A percentile compares a stretch with the other conserved stretches of the same genome.
Conservation (phyloP, 2,329 filamentous ascomycete species). For the Aspergillus flavus region DNA sequence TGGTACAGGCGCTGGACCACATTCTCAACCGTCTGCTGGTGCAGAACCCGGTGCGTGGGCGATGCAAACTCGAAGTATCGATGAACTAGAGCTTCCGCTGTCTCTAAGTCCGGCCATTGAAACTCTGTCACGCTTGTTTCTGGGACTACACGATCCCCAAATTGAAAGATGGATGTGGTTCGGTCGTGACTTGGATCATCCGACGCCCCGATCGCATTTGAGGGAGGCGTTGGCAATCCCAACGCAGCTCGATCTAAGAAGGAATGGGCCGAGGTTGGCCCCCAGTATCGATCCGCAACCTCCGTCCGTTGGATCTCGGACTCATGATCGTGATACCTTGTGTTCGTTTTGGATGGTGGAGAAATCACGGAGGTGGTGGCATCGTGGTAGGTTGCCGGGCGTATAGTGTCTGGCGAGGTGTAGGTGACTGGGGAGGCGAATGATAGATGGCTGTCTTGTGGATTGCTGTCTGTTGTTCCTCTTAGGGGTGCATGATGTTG, state of each 20-base stretch:
- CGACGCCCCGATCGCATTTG: slow-evolving; percentile 9
- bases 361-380: background rate
- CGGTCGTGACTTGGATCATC: background rate
- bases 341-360: background rate
- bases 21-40: slow-evolving; percentile 24
- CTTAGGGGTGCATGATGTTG: background rate
- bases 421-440: background rate
- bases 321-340: background rate
- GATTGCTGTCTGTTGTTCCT: background rate
- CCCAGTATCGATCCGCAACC: slow-evolving; percentile 25
- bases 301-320: slow-evolving; percentile 2
- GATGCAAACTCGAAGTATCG: slow-evolving; percentile 30
- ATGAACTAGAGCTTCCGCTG: slow-evolving; percentile 17
- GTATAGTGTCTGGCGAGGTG: background rate
- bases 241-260: slow-evolving; percentile 25
- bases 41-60: slow-evolving; percentile 26
- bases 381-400: background rate
- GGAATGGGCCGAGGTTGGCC: slow-evolving; percentile 27
- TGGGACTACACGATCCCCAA: slow-evolving; percentile 22
- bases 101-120: slow-evolving; percentile 19
- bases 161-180: slow-evolving; percentile 23
- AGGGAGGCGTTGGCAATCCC: slow-evolving; percentile 17
- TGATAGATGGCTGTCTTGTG: background rate
- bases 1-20: slow-evolving; percentile 18
- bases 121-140: slow-evolving; percentile 15